phyloP scores from a whole-genome alignment of 2,329 filamentous ascomycete species.

The Huntiella moniliformis region DNA sequence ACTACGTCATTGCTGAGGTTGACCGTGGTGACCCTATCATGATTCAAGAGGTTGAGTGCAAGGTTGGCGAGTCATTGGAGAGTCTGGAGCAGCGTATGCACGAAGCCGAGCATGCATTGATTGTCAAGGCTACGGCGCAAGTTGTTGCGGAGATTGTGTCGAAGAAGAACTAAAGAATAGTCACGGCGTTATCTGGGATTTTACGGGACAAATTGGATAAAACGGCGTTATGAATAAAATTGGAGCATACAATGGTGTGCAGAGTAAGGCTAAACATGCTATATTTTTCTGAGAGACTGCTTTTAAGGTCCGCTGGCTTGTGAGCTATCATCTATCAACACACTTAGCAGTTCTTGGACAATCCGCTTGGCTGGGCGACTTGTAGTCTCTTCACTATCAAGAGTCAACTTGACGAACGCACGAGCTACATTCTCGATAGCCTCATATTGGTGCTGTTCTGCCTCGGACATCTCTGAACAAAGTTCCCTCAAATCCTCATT shows the following conservation, averaged over 20 bases:
- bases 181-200: neutral
- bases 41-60: slow-evolving; percentile 46
- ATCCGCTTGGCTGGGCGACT: slow-evolving; percentile 8
- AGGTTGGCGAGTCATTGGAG: slow-evolving; percentile 43
- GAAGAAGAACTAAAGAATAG: slow-evolving; percentile 8
- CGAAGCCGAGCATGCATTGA: slow-evolving; percentile 53
- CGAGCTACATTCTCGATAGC: slow-evolving; percentile 45
- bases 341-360: slow-evolving; percentile 3
- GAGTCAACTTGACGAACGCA: slow-evolving; percentile 27
- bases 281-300: too few species aligned
- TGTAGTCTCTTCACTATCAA: neutral
- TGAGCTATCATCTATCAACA: neutral
- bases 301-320: too few species aligned
- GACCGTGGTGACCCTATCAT: slow-evolving; percentile 62
- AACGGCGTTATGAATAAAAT: too few species aligned
- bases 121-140: slow-evolving; percentile 52
- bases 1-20: slow-evolving; percentile 65
- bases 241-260: too few species aligned
- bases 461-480: slow-evolving; percentile 46
- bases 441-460: slow-evolving; percentile 47
- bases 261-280: too few species aligned
- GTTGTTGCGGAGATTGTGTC: slow-evolving; percentile 24
- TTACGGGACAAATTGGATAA: too few species aligned
- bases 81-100: slow-evolving; percentile 58
- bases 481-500: slow-evolving; percentile 60